Conservation (phyloP, 1,284 basidiomycete genomes). For the Rhodotorula glutinis region DNA sequence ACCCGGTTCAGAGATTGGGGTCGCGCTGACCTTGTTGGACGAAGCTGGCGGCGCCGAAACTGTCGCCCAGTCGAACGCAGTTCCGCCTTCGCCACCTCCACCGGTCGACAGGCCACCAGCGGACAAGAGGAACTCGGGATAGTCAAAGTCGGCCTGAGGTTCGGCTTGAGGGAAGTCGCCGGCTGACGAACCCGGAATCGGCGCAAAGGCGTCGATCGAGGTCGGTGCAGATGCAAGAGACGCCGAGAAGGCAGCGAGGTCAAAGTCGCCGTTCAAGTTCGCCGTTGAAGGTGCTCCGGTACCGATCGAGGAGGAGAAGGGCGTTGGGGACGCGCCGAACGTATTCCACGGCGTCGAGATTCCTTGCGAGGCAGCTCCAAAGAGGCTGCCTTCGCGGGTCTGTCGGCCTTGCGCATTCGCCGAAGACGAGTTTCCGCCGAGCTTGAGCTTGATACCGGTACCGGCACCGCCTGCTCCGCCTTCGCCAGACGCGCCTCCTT, state of each 20-base stretch:
- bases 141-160: conserved; percentile 8
- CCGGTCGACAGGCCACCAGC: background rate
- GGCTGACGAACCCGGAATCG: background rate
- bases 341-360: conserved; percentile 12
- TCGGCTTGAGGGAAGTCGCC: background rate
- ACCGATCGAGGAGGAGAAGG: background rate
- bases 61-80: conserved; percentile 6
- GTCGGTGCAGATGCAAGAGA: background rate
- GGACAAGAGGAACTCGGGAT: conserved; percentile 8
- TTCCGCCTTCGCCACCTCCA: background rate
- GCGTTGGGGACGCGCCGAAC: conserved; percentile 5
- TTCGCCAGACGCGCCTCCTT: background rate
- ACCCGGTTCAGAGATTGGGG: background rate
- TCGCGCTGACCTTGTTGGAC: background rate
- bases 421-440: background rate
- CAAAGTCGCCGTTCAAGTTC: background rate
- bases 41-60: background rate
- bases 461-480: background rate
- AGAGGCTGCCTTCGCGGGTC: background rate
- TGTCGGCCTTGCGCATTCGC: background rate
- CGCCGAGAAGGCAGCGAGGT: background rate
- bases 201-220: background rate
- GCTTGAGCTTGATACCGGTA: conserved; percentile 1
- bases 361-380: background rate
- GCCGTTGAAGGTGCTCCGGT: too few relatives aligned